A percentile compares a stretch with the other conserved stretches of the same genome.
Evolutionary conservation across 371 early-diverging fungal genomes (phyloP).

Genomic region (Mortierella sp.): DNA sequence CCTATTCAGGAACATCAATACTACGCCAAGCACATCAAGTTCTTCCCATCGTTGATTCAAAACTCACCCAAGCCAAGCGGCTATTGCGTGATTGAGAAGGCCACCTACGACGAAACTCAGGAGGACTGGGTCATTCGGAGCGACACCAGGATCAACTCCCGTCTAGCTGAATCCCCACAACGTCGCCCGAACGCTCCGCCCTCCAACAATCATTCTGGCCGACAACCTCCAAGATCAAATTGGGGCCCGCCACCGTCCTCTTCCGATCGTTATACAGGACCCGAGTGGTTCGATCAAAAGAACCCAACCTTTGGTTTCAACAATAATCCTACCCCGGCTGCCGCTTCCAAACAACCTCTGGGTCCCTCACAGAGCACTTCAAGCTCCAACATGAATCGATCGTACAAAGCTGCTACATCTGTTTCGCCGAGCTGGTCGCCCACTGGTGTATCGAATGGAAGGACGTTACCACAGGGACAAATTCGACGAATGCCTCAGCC

Average conservation of each 20-base stretch:
- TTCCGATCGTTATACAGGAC: background rate
- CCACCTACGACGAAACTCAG: constrained; percentile 20
- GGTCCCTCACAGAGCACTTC: background rate
- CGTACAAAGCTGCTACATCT: background rate
- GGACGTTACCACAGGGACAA: background rate
- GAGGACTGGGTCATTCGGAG: constrained; percentile 14
- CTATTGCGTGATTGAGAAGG: constrained; percentile 27
- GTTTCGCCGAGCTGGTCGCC: background rate
- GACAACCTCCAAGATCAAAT: background rate
- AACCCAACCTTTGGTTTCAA: constrained; percentile 24
- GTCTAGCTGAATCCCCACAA: background rate
- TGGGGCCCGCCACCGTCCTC: background rate
- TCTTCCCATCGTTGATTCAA: constrained; percentile 21
- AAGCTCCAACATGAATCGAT: background rate
- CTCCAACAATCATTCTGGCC: background rate
- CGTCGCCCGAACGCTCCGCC: background rate
- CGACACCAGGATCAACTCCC: constrained; percentile 5
- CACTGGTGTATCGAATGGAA: background rate
- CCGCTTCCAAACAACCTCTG: background rate
- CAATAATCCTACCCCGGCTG: background rate
- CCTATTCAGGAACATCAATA: constrained; percentile 25
- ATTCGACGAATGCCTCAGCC: constrained; percentile 6
- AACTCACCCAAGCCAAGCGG: background rate
- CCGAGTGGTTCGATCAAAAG: constrained; percentile 32
- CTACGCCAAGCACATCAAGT: constrained; percentile 19